Percentiles rank a stretch among this genome's conserved stretches.
These are phyloP conservation scores for Schizosaccharomyces pombe DNA, from an alignment of 805 yeast species.

Conservation along the genomic window DNA sequence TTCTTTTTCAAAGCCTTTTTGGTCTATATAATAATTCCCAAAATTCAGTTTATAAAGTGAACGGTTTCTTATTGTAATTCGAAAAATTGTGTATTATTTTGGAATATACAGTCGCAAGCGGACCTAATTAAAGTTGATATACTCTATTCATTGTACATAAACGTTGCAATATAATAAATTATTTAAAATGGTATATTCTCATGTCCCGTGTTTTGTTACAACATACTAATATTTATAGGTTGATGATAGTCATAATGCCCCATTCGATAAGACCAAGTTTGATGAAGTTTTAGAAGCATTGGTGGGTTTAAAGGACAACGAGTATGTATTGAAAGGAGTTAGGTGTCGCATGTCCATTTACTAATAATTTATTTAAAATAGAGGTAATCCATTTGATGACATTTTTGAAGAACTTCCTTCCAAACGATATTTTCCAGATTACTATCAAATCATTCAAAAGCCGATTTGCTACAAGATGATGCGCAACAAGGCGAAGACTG, in stretches of 20 bases:
- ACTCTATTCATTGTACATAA: too few species aligned
- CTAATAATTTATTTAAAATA: neutral
- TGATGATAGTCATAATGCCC: neutral
- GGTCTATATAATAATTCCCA: too few species aligned
- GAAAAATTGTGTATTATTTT: too few species aligned
- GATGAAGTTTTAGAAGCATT: neutral
- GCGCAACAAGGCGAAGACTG: conserved; percentile 59
- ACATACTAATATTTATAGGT: too few species aligned
- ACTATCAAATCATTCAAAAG: conserved; percentile 36
- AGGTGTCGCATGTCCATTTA: neutral
- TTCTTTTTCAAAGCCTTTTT: too few species aligned
- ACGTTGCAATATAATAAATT: too few species aligned
- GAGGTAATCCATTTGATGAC: neutral
- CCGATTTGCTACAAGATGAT: conserved; percentile 40
- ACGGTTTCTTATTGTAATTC: too few species aligned
- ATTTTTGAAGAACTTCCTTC: conserved; percentile 28
- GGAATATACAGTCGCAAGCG: too few species aligned
- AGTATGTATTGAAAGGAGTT: neutral
- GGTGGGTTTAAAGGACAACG: neutral
- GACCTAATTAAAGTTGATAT: too few species aligned
- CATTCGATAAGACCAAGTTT: neutral
- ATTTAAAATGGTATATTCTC: too few species aligned
- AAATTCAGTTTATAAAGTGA: too few species aligned
- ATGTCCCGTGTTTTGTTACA: too few species aligned
- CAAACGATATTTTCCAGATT: conserved; percentile 58